Percentiles rank a stretch among this genome's conserved stretches.
Evolutionary conservation across 176 grass and related monocot species (phyloP).

Genomic region (Hordeum marinum): DNA sequence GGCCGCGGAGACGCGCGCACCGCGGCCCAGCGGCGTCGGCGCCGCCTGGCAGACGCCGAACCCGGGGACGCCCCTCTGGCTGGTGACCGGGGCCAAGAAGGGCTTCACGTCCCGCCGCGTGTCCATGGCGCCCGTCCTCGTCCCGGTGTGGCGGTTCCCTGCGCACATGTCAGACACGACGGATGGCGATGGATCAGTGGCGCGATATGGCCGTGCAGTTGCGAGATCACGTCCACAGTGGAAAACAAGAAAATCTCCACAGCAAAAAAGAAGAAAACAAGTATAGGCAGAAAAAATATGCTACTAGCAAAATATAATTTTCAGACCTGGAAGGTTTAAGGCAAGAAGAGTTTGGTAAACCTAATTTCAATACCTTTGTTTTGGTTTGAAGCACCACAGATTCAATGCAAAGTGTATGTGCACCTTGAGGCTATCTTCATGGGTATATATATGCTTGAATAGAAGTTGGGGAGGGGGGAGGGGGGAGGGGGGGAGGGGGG

Average conservation of each 20-base stretch:
- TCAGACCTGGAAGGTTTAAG: neutral
- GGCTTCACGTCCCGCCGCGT: slow-evolving; percentile 26
- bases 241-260: neutral
- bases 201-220: neutral
- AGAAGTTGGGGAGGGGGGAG: neutral
- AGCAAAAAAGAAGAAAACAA: neutral
- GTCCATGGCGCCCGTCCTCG: neutral
- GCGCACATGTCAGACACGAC: slow-evolving; percentile 1
- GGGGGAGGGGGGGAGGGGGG: too few species aligned
- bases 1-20: neutral
- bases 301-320: neutral
- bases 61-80: neutral
- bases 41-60: neutral
- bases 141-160: neutral
- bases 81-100: slow-evolving; percentile 31
- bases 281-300: neutral
- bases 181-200: neutral
- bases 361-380: neutral
- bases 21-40: neutral
- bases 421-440: neutral
- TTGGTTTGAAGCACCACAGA: too few species aligned
- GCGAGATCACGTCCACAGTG: neutral
- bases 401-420: neutral
- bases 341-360: neutral
- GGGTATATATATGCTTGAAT: neutral